Percentiles rank a stretch among this genome's conserved stretches.
These are phyloP conservation scores for Yarrowia yakushimensis DNA, from an alignment of 805 yeast species.

Conservation along the genomic window DNA sequence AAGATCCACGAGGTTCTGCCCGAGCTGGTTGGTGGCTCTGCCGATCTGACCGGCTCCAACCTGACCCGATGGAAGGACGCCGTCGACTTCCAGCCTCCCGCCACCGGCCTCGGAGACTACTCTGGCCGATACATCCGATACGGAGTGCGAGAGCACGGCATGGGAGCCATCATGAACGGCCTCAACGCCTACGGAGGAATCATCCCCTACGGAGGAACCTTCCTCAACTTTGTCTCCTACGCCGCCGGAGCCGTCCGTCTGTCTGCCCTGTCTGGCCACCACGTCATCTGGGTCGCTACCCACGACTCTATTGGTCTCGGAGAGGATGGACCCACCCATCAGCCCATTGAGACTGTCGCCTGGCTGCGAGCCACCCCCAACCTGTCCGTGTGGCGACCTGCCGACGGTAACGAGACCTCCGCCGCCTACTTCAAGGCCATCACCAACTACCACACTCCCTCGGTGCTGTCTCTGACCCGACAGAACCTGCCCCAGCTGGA, in stretches of 20 bases:
- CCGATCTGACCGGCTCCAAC: slow-evolving; percentile 40
- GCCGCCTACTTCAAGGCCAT: slow-evolving; percentile 58
- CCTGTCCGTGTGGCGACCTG: slow-evolving; percentile 47
- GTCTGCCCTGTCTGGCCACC: slow-evolving; percentile 46
- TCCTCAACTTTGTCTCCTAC: slow-evolving; percentile 80
- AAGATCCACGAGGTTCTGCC: slow-evolving; percentile 35
- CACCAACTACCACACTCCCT: slow-evolving; percentile 56
- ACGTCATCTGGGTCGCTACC: slow-evolving; percentile 49
- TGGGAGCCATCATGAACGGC: slow-evolving; percentile 98
- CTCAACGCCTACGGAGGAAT: slow-evolving; percentile 55
- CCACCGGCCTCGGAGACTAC: slow-evolving; percentile 39
- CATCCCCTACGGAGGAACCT: slow-evolving; percentile 94
- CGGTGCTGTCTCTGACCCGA: slow-evolving; percentile 69
- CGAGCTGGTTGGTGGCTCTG: slow-evolving; percentile 39
- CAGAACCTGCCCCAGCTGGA: slow-evolving; percentile 85
- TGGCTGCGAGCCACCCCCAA: slow-evolving; percentile 51
- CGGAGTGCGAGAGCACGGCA: slow-evolving; percentile 98
- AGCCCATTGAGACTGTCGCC: slow-evolving; percentile 49
- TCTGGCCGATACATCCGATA: slow-evolving; percentile 75
- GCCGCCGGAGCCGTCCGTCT: slow-evolving; percentile 52
- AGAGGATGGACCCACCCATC: slow-evolving; percentile 57
- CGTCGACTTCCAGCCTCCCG: slow-evolving; percentile 62
- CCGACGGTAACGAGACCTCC: slow-evolving; percentile 48
- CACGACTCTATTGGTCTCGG: slow-evolving; percentile 56
- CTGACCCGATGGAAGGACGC: slow-evolving; percentile 34